Conservation (phyloP, 352 stramenopile genomes). For the Phytophthora tentaculata region DNA sequence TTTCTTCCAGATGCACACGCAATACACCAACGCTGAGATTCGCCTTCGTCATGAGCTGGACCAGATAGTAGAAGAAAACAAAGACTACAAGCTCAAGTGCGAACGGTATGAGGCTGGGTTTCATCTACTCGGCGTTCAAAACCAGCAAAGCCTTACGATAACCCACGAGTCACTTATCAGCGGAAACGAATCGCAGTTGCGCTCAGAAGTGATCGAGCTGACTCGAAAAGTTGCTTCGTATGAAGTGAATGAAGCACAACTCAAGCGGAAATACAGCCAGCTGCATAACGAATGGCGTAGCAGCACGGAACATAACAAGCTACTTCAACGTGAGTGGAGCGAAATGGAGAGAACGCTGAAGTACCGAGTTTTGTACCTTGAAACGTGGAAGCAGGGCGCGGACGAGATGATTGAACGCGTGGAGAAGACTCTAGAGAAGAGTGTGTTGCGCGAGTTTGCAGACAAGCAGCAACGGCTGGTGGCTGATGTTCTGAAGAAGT, state of each 20-base stretch:
- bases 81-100: conserved; percentile 56
- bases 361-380: conserved; percentile 89
- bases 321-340: conserved; percentile 78
- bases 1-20: conserved; percentile 66
- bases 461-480: conserved; percentile 50
- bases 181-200: conserved; percentile 48
- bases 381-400: conserved; percentile 89
- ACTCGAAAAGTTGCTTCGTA: conserved; percentile 75
- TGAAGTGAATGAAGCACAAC: conserved; percentile 84
- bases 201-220: conserved; percentile 64
- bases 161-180: conserved; percentile 20
- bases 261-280: conserved; percentile 70
- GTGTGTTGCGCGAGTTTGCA: conserved; percentile 55
- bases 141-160: conserved; percentile 9
- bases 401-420: conserved; percentile 69
- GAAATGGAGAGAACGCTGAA: conserved; percentile 91
- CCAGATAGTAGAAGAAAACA: conserved; percentile 43
- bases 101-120: conserved; percentile 62
- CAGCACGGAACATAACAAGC: conserved; percentile 35
- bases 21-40: conserved; percentile 51
- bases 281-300: conserved; percentile 54
- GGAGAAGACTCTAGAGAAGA: conserved; percentile 66
- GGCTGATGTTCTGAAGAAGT: conserved; percentile 42
- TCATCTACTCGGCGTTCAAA: conserved; percentile 48
- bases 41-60: conserved; percentile 45